Evolutionary conservation across 2,329 filamentous ascomycete genomes (phyloP), one percentile per base, ranked within the genome.

Genomic region (Epicoccum nigrum): DNA sequence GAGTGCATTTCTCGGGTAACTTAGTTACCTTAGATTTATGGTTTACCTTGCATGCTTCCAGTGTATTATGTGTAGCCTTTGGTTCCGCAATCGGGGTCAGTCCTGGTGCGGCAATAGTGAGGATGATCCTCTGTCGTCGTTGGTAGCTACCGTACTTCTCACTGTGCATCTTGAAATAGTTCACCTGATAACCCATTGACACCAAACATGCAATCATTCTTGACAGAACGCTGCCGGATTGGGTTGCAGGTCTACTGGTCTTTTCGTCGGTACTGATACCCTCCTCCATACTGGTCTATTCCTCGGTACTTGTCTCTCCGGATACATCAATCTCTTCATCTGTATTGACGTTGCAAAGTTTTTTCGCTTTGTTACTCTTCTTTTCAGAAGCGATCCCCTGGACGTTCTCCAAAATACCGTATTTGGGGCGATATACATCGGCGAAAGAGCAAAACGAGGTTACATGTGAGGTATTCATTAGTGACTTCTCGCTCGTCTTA

Each of bases 121-220:
- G 78, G 54, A 94, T 91, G 0, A 92, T 76, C 7, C 90, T 80
- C 3, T 79, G 81, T 4, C 90, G 81, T 3, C 74, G 76, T 64
- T 94, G 89, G 0, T 84, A 75, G 1, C 85, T 84, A 7, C 23
- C 23, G 16, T 17, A 30, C 7, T 30, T 11, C 25, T 17, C 7
- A 23, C 37, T 40, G 4, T 30, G 28, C 37, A 40, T 40, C 1
- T 86, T 76, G 48, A 85, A 84, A 28, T 89, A 80, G 31, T 87
- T 83, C 0, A 85, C 77, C 64, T 94, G 90, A 59, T 94, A 95
- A 0, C 89, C 89, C 55, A 94, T 77, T 0, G 86, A 88, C 0
- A 93, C 86, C 0, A 94, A 74, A 0, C 85, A 80, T 56, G 87
- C 89, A 8, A 93, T 77, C 0, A 94, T 76, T 59, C 92, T 88